A percentile compares a stretch with the other conserved stretches of the same genome.
Conservation (phyloP, 1,139 yeast genomes). For the Debaryomyces nepalensis region DNA sequence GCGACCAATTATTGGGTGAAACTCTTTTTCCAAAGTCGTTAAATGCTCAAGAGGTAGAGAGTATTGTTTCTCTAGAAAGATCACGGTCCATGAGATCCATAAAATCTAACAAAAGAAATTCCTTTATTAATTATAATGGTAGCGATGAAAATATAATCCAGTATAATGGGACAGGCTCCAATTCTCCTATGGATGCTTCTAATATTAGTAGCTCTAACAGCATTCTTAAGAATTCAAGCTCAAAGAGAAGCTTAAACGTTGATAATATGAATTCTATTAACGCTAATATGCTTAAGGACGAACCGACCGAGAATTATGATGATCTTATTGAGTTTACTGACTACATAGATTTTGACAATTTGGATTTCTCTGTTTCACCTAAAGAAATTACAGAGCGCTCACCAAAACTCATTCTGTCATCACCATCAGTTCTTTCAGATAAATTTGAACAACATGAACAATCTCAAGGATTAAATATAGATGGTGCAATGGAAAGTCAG, state of each 20-base stretch:
- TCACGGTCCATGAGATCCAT: constrained; percentile 63
- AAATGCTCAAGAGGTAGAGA: constrained; percentile 69
- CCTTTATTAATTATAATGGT: constrained; percentile 53
- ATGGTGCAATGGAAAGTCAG: background rate
- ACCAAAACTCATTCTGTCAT: constrained; percentile 2
- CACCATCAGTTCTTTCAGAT: constrained; percentile 6
- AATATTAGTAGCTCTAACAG: constrained; percentile 44
- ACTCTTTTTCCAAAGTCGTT: constrained; percentile 72
- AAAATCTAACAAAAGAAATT: constrained; percentile 44
- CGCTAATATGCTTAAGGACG: constrained; percentile 16
- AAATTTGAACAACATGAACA: background rate
- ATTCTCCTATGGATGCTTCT: constrained; percentile 18
- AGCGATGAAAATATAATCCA: constrained; percentile 49
- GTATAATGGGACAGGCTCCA: constrained; percentile 26
- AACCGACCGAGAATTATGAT: constrained; percentile 29
- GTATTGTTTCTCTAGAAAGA: constrained; percentile 73
- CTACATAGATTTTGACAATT: constrained; percentile 61
- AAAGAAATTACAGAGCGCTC: constrained; percentile 9
- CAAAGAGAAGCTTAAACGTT: constrained; percentile 15
- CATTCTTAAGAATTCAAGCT: constrained; percentile 47
- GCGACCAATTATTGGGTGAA: constrained; percentile 53
- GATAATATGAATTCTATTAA: constrained; percentile 21
- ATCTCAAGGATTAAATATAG: background rate
- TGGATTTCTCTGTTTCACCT: constrained; percentile 36
- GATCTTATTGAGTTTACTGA: constrained; percentile 62